A percentile compares a stretch with the other conserved stretches of the same genome.
Evolutionary conservation across 345 rosid species (phyloP).

Genomic region (Limnanthes douglasii): DNA sequence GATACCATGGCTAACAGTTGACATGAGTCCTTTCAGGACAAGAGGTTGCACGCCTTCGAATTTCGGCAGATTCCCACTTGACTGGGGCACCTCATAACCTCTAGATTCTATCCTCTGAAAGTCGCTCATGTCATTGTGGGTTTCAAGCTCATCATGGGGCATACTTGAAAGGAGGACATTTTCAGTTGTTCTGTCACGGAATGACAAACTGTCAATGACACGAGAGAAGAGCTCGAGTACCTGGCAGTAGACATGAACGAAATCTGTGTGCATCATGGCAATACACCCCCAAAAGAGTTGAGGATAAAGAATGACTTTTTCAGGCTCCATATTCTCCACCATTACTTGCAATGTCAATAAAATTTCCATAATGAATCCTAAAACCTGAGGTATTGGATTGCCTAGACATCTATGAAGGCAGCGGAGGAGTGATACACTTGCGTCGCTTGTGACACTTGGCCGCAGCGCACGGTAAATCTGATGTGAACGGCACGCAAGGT

Average conservation of each 20-base stretch:
- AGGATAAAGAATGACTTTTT: slow-evolving; percentile 92
- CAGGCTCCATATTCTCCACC: slow-evolving; percentile 99
- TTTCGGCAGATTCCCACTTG: slow-evolving; percentile 61
- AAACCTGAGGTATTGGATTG: slow-evolving; percentile 88
- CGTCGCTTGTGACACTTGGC: slow-evolving; percentile 87
- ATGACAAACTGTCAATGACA: slow-evolving; percentile 75
- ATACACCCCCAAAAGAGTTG: slow-evolving; percentile 99
- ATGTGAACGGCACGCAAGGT: slow-evolving; percentile 97
- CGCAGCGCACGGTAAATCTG: slow-evolving; percentile 95
- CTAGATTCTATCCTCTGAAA: slow-evolving; percentile 61
- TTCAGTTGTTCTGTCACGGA: slow-evolving; percentile 87
- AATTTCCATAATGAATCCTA: slow-evolving; percentile 95
- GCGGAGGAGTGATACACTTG: slow-evolving; percentile 85
- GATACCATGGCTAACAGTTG: slow-evolving; percentile 80
- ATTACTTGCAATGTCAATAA: slow-evolving; percentile 88
- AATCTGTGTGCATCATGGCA: slow-evolving; percentile 99
- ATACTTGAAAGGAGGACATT: slow-evolving; percentile 94
- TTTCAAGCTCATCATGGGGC: slow-evolving; percentile 80
- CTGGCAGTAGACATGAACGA: slow-evolving; percentile 93
- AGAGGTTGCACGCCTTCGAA: slow-evolving; percentile 98
- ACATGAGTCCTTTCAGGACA: slow-evolving; percentile 93
- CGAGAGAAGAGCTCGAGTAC: slow-evolving; percentile 95
- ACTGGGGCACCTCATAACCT: slow-evolving; percentile 47
- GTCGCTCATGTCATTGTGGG: slow-evolving; percentile 30
- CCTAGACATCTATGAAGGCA: slow-evolving; percentile 95